phyloP scores from a whole-genome alignment of 78 protist genomes.

The Dictyostelium citrinum region DNA sequence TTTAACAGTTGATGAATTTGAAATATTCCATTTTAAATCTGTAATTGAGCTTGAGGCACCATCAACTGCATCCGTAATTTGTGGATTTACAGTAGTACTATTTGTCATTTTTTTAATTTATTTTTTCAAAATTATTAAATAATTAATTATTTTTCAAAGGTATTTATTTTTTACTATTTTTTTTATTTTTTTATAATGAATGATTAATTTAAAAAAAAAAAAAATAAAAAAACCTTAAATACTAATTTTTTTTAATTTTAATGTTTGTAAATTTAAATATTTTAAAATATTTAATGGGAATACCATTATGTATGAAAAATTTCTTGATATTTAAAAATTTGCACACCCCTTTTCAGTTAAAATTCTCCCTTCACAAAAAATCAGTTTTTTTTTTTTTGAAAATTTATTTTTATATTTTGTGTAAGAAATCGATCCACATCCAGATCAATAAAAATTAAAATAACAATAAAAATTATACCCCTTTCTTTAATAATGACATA shows the following conservation, averaged over 20 bases:
- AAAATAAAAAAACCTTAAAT: too few relatives aligned
- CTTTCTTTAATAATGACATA: too few relatives aligned
- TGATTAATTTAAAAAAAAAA: too few relatives aligned
- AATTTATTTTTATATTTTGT: too few relatives aligned
- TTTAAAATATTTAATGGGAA: not conserved
- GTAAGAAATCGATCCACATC: not conserved
- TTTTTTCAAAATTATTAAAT: too few relatives aligned
- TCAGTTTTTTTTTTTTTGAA: not conserved
- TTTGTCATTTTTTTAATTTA: not conserved
- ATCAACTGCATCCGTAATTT: not conserved
- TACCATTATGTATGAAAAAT: not conserved
- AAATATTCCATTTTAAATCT: not conserved
- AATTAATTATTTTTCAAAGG: too few relatives aligned
- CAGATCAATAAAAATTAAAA: not conserved
- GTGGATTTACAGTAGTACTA: not conserved
- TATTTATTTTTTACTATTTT: too few relatives aligned
- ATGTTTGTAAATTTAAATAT: too few relatives aligned
- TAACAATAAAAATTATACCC: not conserved
- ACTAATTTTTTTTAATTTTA: too few relatives aligned
- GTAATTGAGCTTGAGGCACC: not conserved
- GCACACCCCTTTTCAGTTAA: not conserved
- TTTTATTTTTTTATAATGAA: too few relatives aligned
- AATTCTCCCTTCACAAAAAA: not conserved
- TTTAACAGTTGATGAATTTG: not conserved
- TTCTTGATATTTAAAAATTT: not conserved